phyloP scores from a whole-genome alignment of 2,329 filamentous ascomycete genomes.

The Mycosphaerelloides madeirae region DNA sequence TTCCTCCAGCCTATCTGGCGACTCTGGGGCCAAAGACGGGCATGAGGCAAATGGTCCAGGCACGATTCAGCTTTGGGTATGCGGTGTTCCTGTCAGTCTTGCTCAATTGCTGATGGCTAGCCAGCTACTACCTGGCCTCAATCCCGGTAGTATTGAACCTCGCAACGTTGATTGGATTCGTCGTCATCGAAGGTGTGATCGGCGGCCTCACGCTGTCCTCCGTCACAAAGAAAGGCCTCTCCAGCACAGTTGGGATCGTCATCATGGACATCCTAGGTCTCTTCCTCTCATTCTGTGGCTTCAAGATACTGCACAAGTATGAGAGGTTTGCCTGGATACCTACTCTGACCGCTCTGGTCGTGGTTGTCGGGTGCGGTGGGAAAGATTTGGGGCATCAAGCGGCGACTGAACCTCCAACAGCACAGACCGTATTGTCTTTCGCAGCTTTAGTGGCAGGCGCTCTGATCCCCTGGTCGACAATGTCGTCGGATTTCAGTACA shows the following conservation, averaged over 20 bases:
- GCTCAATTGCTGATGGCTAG: neutral
- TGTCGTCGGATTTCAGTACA: slow-evolving; percentile 41
- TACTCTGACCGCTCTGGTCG: slow-evolving; percentile 38
- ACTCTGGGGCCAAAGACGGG: slow-evolving; percentile 59
- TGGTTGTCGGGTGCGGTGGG: slow-evolving; percentile 39
- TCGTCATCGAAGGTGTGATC: slow-evolving; percentile 57
- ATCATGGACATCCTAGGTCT: slow-evolving; percentile 55
- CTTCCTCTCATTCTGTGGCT: slow-evolving; percentile 60
- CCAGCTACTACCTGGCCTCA: slow-evolving; percentile 48
- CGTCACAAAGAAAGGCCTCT: slow-evolving; percentile 47
- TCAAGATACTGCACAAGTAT: slow-evolving; percentile 41
- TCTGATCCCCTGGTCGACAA: slow-evolving; percentile 54
- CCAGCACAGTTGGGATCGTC: slow-evolving; percentile 55
- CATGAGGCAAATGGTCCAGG: slow-evolving; percentile 62
- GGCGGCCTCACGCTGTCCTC: slow-evolving; percentile 55
- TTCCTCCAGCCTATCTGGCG: slow-evolving; percentile 53
- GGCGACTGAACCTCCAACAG: slow-evolving; percentile 39
- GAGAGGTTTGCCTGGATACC: slow-evolving; percentile 42
- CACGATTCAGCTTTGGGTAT: slow-evolving; percentile 58
- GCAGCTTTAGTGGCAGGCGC: slow-evolving; percentile 56
- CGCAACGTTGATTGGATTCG: slow-evolving; percentile 60
- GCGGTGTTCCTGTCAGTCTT: neutral
- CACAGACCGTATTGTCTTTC: slow-evolving; percentile 42
- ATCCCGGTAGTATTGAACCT: slow-evolving; percentile 60
- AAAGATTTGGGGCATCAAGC: slow-evolving; percentile 44